Percentiles rank a stretch among this genome's conserved stretches.
Evolutionary conservation across 495 filamentous ascomycete genomes (phyloP).

Genomic region (Penicillium ucsense): DNA sequence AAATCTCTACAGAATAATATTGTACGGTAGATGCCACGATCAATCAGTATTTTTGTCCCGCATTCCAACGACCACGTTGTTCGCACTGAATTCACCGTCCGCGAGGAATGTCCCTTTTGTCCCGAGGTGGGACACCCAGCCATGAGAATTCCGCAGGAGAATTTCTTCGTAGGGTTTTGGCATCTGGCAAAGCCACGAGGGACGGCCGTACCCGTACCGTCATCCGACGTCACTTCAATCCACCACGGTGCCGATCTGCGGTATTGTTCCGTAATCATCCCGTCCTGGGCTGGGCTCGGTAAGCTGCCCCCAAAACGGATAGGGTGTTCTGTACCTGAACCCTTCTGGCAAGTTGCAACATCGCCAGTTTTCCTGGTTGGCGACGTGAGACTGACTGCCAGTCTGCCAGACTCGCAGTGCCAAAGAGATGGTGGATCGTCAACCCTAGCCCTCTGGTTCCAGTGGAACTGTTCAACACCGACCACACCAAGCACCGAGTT

Average conservation of each 20-base stretch:
- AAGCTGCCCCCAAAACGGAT: background rate
- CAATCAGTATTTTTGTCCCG: background rate
- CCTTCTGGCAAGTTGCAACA: slow-evolving; percentile 1
- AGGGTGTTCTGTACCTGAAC: slow-evolving; percentile 12
- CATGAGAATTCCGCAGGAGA: background rate
- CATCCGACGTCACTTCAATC: background rate
- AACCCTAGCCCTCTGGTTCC: no score
- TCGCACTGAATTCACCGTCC: background rate
- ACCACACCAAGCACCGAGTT: background rate
- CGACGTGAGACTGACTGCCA: no score
- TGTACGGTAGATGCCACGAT: no score
- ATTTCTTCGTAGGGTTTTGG: background rate
- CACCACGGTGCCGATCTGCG: background rate
- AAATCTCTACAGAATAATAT: no score
- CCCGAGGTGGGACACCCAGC: no score
- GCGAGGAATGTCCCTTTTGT: background rate
- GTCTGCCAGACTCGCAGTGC: no score
- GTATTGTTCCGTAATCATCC: background rate
- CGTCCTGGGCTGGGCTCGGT: background rate
- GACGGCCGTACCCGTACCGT: slow-evolving; percentile 1
- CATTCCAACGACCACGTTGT: background rate
- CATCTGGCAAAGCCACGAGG: background rate
- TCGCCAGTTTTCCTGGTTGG: no score
- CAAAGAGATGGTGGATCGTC: no score
- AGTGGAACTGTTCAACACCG: background rate